Evolutionary conservation across 2,329 filamentous ascomycete genomes (phyloP), one percentile per base, ranked within the genome.

Genomic region (Mycogone perniciosa): DNA sequence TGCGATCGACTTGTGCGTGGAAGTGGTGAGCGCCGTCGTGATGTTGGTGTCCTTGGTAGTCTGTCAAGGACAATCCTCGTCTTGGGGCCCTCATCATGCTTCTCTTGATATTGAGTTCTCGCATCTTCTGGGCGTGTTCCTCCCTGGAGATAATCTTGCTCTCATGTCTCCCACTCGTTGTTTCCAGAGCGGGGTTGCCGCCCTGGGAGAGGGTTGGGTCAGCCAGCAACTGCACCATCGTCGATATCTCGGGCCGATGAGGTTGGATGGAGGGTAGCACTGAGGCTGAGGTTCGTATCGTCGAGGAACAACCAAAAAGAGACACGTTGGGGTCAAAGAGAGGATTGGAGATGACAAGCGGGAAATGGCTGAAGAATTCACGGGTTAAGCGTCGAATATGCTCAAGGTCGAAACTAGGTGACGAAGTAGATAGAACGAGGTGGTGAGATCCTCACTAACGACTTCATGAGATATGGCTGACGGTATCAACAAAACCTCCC

Each of bases 61-160:
- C 73, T 40, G 71, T 70, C 60, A 74, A 67, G 31, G 74, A 75
- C 62, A 73, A 74, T 11, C 75, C 72, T 38, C 75, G 69, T 39
- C 72, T 66, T 2, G 75, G 73, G 6, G 67, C 56, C 44, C 68
- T 68, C 57, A 69, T 67, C 52, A 64, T 52, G 11, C 61, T 63
- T 31, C 67, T 66, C 57, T 67, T 65, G 41, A 63, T 60, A 55
- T 60, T 66, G 20, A 71, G 60, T 48, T 75, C 71, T 50, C 62
- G 67, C 50, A 68, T 62, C 54, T 66, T 67, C 37, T 64, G 61
- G 13, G 60, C 61, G 50, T 74, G 68, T 47, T 76, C 74, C 51
- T 76, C 73, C 31, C 68, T 62, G 43, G 63, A 66, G 61, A 69
- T 66, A 33, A 63, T 52, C 44, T 35, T 49, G 6, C 43, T 45